Evolutionary conservation across 495 filamentous ascomycete species (phyloP), one percentile per base, ranked within the genome.

Genomic region (Cercophora newfieldiana): DNA sequence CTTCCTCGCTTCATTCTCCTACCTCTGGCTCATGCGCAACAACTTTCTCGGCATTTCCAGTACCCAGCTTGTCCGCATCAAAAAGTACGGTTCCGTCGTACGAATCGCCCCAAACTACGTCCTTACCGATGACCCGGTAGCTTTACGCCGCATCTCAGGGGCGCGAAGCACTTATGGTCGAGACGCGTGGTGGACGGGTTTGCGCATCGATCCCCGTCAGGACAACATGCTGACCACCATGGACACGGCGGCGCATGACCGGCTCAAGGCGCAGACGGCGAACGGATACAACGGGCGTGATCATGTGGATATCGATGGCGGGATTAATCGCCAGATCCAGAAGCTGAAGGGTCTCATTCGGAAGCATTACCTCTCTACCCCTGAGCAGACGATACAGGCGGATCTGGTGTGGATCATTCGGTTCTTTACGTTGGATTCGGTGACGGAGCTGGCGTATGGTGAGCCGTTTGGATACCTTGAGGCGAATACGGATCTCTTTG

Each of bases 401-500:
- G 81, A 84, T 61, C 72, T 85, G 48, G 76, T 70, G 1, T 63
- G 56, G 12, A 69, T 75, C 3, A 73, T 74, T 2, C 75, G 78
- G 29, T 84, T 69, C 69, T 81, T 83, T 65, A 82, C 81, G 0
- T 62, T 83, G 3, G 82, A 85, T 61, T 72, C 76, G 19, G 82
- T 84, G 57, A 76, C 78, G 5, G 71, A 80, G 44, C 74, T 64
- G 7, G 62, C 44, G 2, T 64, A 64, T 28, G 62, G 62, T 21
- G 53, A 64, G 62, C 50, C 53, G 14, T 64, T 64, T 47, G 62
- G 62, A 0, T 64, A 57, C 19, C 26, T 64, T 0, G 53, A 64
- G 12, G 29, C 62, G 5, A 47, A 58, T 16, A 25, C 26, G 16
- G 62, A 64, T 53, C 24, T 64, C 10, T 64, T 53, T 25, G 51